These are phyloP conservation scores for Colletotrichum simmondsii DNA, from an alignment of 2,329 filamentous ascomycete genomes.

Conservation along the genomic window DNA sequence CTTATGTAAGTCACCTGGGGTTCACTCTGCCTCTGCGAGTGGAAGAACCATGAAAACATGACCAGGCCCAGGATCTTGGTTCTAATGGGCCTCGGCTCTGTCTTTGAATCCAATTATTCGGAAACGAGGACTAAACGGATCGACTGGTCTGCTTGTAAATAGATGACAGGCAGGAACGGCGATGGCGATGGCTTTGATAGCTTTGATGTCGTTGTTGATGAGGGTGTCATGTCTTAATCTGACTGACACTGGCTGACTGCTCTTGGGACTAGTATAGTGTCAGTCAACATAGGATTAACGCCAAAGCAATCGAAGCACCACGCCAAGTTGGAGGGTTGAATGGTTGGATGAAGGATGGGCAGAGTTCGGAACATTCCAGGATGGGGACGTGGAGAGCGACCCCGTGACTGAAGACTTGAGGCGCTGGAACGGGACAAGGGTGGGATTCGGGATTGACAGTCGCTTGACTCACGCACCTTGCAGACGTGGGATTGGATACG, in stretches of 20 bases:
- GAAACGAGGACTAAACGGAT: constrained; percentile 10
- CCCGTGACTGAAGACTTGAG: background rate
- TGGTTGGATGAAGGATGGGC: background rate
- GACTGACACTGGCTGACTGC: background rate
- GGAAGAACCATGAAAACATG: background rate
- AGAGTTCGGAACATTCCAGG: background rate
- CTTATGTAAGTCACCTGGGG: constrained; percentile 7
- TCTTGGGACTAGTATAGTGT: background rate
- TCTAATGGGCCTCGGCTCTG: background rate
- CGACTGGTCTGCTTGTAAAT: background rate
- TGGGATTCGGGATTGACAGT: background rate
- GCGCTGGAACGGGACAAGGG: background rate
- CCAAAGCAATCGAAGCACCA: background rate
- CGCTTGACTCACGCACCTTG: constrained; percentile 8
- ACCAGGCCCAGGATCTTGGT: constrained; percentile 3
- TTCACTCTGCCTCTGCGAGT: background rate
- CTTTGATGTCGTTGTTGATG: background rate
- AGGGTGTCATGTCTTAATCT: background rate
- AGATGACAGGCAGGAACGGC: background rate
- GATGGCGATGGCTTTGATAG: background rate
- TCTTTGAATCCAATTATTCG: background rate
- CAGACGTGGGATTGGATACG: constrained; percentile 1
- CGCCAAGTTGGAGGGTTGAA: background rate
- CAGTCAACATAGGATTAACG: background rate
- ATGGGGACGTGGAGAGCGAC: background rate